Evolutionary conservation across 805 yeast species (phyloP).

Genomic region (Sungouiozyma ichnusensis): DNA sequence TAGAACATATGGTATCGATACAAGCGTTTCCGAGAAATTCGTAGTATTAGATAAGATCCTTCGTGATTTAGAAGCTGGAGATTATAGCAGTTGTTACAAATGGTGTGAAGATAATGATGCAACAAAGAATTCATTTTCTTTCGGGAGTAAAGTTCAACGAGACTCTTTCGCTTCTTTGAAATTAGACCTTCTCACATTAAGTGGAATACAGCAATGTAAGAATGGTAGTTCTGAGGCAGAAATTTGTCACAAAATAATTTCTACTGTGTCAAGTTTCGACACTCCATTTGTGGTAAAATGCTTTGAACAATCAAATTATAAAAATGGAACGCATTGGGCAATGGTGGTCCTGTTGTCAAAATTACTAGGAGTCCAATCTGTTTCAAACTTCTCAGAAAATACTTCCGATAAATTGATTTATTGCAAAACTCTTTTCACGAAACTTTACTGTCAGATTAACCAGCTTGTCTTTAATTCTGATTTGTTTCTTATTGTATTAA

Average conservation of each 20-base stretch:
- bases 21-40: constrained; percentile 29
- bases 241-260: not conserved
- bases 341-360: constrained; percentile 37
- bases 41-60: constrained; percentile 35
- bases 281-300: not conserved
- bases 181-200: not conserved
- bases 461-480: constrained; percentile 47
- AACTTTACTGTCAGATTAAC: constrained; percentile 39
- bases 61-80: constrained; percentile 26
- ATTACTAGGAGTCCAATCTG: constrained; percentile 14
- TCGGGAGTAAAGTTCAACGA: not conserved
- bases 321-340: not conserved
- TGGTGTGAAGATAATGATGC: constrained; percentile 32
- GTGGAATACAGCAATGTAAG: not conserved
- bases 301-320: not conserved
- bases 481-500: constrained; percentile 37
- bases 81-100: constrained; percentile 36
- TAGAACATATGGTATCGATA: constrained; percentile 23
- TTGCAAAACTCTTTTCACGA: constrained; percentile 30
- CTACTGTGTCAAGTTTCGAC: not conserved
- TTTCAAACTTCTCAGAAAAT: constrained; percentile 16
- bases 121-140: not conserved
- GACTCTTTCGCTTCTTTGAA: not conserved
- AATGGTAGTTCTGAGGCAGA: not conserved
- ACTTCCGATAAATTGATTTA: constrained; percentile 15